A percentile compares a stretch with the other conserved stretches of the same genome.
phyloP scores from a whole-genome alignment of 1,139 yeast genomes.

The Blastobotrys ciferrii region DNA sequence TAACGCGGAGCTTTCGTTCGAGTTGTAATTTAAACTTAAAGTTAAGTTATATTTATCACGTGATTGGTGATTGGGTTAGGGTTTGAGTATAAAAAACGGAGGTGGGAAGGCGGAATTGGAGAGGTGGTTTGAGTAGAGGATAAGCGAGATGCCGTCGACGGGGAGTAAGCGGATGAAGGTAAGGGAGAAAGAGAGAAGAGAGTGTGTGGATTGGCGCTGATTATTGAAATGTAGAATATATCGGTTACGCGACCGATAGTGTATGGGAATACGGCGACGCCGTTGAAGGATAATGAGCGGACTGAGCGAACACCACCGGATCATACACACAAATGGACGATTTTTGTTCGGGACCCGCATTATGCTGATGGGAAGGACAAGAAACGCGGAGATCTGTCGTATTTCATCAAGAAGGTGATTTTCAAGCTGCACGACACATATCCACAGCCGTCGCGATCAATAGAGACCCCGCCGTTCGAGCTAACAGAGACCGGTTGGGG shows the following conservation, averaged over 20 bases:
- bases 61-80: background rate
- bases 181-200: background rate
- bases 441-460: constrained; percentile 74
- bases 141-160: constrained; percentile 1
- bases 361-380: constrained; percentile 36
- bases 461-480: constrained; percentile 89
- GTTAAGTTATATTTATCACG: no score
- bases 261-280: constrained; percentile 84
- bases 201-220: background rate
- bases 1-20: no score
- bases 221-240: constrained; percentile 47
- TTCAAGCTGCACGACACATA: constrained; percentile 95
- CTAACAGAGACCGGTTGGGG: constrained; percentile 99
- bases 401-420: constrained; percentile 83
- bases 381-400: constrained; percentile 64
- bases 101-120: background rate
- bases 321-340: constrained; percentile 96
- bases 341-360: constrained; percentile 80
- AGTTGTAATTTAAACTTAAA: no score
- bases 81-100: background rate
- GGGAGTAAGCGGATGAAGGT: constrained; percentile 11
- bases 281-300: constrained; percentile 54
- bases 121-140: background rate
- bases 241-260: constrained; percentile 81
- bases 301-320: constrained; percentile 71